A percentile compares a stretch with the other conserved stretches of the same genome.
Conservation (phyloP, 257 asterid species). For the Mitragyna speciosa region DNA sequence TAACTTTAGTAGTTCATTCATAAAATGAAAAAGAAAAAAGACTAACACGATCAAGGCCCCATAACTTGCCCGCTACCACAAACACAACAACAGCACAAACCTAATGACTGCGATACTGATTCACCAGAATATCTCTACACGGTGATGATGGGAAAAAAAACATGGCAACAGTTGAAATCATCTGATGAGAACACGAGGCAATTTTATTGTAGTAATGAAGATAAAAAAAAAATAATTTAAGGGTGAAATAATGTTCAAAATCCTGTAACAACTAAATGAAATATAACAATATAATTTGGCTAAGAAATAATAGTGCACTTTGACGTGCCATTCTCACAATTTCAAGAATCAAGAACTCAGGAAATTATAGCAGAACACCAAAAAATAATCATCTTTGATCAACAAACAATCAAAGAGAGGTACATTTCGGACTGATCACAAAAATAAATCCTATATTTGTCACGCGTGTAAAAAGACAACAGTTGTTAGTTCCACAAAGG, state of each 20-base stretch:
- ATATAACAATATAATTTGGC: neutral
- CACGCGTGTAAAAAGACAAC: neutral
- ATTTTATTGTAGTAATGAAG: neutral
- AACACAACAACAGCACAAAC: no score
- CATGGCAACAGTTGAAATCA: neutral
- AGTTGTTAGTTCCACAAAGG: neutral
- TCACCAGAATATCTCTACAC: neutral
- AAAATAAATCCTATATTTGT: neutral
- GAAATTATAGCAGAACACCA: neutral
- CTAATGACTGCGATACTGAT: no score
- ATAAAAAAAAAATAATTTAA: neutral
- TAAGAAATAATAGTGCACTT: neutral
- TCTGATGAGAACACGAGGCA: neutral
- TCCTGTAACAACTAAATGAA: neutral
- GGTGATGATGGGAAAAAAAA: neutral
- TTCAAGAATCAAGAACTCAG: neutral
- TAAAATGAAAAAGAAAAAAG: neutral
- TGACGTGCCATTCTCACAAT: neutral
- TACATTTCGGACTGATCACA: neutral
- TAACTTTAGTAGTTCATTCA: neutral
- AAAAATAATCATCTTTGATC: neutral
- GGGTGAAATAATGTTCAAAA: neutral
- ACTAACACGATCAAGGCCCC: neutral
- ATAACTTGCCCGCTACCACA: neutral
- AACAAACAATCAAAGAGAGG: no score